A percentile compares a stretch with the other conserved stretches of the same genome.
Evolutionary conservation across 129 eudicot species (phyloP).

Genomic region (Solidago caesia): DNA sequence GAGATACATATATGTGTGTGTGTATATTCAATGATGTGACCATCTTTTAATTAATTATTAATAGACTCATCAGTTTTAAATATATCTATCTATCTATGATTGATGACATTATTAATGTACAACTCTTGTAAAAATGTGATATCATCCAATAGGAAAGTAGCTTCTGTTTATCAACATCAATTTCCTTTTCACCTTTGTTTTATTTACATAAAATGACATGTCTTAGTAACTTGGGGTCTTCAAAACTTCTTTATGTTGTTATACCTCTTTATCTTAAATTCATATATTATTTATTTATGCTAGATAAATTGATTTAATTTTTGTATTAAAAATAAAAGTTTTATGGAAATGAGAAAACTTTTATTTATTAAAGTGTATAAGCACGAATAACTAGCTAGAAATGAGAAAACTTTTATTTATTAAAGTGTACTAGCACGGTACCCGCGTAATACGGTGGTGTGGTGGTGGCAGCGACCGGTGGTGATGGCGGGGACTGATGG

Average conservation of each 20-base stretch:
- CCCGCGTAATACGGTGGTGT: too few species aligned
- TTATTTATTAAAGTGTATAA: neutral
- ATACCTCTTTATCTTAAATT: neutral
- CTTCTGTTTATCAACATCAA: neutral
- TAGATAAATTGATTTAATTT: neutral
- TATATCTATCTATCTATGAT: too few species aligned
- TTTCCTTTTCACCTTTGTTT: neutral
- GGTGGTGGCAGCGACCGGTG: too few species aligned
- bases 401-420: too few species aligned
- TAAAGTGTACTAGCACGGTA: too few species aligned
- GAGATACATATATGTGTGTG: neutral
- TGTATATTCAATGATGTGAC: slow-evolving; percentile 6
- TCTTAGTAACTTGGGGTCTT: neutral
- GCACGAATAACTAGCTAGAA: neutral
- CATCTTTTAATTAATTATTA: too few species aligned
- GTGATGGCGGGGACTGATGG: too few species aligned
- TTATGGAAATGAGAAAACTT: neutral
- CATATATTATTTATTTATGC: too few species aligned
- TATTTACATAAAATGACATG: neutral
- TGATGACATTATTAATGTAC: neutral
- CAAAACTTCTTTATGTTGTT: neutral
- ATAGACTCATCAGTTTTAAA: too few species aligned
- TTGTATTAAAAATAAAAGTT: neutral
- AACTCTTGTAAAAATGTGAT: neutral
- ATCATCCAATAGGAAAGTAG: neutral